phyloP scores from a whole-genome alignment of 2,329 filamentous ascomycete species.

The Delphinella strobiligena region DNA sequence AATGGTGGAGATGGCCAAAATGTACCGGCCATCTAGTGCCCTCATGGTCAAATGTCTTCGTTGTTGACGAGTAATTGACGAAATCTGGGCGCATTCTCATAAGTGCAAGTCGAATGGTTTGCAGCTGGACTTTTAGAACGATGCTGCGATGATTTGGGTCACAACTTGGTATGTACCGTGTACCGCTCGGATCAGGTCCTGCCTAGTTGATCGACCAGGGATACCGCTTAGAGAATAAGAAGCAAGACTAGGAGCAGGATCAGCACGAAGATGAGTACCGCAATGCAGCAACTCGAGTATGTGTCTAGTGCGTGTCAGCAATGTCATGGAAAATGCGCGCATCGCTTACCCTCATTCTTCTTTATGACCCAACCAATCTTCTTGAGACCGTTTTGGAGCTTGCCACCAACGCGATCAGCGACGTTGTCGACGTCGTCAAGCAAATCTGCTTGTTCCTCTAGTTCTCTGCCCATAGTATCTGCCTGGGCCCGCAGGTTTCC shows the following conservation, averaged over 20 bases:
- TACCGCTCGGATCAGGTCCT: too few relatives aligned
- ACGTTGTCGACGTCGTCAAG: conserved; percentile 73
- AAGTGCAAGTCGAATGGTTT: too few relatives aligned
- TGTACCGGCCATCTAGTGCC: too few relatives aligned
- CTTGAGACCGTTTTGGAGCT: conserved; percentile 75
- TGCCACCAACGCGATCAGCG: conserved; percentile 75
- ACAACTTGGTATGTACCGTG: too few relatives aligned
- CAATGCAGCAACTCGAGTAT: conserved; percentile 83
- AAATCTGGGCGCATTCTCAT: too few relatives aligned
- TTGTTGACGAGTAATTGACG: too few relatives aligned
- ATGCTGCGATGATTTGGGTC: too few relatives aligned
- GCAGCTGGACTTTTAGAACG: too few relatives aligned
- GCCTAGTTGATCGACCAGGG: too few relatives aligned
- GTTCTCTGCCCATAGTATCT: conserved; percentile 87
- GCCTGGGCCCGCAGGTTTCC: conserved; percentile 84
- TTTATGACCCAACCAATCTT: conserved; percentile 75
- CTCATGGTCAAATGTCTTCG: too few relatives aligned
- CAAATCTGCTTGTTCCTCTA: conserved; percentile 89
- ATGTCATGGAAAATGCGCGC: too few relatives aligned
- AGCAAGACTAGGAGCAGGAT: conserved; percentile 77
- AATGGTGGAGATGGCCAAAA: too few relatives aligned
- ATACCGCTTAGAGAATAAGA: conserved; percentile 41
- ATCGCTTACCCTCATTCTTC: conserved; percentile 81
- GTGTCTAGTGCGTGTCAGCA: conserved; percentile 38
- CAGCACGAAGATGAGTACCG: conserved; percentile 72